phyloP scores from a whole-genome alignment of 2,329 filamentous ascomycete genomes.

The Penicillium glabrum region DNA sequence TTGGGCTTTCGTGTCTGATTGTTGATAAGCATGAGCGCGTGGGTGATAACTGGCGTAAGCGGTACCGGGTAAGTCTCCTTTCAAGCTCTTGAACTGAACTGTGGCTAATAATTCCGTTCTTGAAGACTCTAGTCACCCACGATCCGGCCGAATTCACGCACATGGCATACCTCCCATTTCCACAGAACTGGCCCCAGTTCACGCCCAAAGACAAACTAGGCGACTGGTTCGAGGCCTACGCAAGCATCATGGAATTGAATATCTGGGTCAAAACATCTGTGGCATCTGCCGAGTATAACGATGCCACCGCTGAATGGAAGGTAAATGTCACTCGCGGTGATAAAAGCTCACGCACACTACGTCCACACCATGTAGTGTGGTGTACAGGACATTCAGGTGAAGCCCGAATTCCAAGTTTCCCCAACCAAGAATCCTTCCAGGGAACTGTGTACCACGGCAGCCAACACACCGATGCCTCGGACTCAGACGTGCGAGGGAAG shows the following conservation, averaged over 20 bases:
- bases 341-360: conserved; percentile 30
- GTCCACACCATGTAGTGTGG: conserved; percentile 49
- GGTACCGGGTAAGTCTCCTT: conserved; percentile 41
- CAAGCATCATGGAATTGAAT: conserved; percentile 51
- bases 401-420: conserved; percentile 43
- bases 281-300: conserved; percentile 41
- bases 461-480: conserved; percentile 42
- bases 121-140: conserved; percentile 32
- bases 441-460: conserved; percentile 48
- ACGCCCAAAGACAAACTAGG: conserved; percentile 50
- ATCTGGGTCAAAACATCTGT: conserved; percentile 45
- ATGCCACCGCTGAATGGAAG: conserved; percentile 39
- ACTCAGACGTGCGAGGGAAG: conserved; percentile 40
- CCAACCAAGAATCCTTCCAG: conserved; percentile 42
- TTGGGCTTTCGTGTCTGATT: conserved; percentile 43
- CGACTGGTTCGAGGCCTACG: conserved; percentile 52
- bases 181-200: conserved; percentile 44
- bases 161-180: conserved; percentile 42
- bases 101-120: background rate
- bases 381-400: conserved; percentile 49
- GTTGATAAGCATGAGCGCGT: conserved; percentile 48
- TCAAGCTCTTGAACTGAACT: background rate
- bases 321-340: conserved; percentile 32
- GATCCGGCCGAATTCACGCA: conserved; percentile 43
- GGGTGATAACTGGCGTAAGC: conserved; percentile 52